Evolutionary conservation across 192 early-diverging fungal species (phyloP).

Genomic region (Backusella morwellensis): DNA sequence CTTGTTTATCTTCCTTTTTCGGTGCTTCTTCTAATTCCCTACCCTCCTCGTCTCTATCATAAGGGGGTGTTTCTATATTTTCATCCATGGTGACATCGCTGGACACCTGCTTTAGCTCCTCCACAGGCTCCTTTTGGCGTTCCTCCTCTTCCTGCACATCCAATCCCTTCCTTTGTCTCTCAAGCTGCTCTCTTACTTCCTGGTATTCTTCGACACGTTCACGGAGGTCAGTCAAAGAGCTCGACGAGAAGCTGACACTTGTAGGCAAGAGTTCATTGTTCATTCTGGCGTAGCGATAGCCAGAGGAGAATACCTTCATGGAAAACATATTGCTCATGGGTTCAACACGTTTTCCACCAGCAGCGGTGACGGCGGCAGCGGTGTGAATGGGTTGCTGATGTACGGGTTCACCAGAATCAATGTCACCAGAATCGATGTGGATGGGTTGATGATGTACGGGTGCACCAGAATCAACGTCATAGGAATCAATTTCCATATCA

Average conservation of each 20-base stretch:
- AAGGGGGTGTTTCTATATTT: background rate
- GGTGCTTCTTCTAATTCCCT: background rate
- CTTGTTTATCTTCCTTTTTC: background rate
- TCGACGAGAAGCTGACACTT: background rate
- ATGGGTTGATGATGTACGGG: slow-evolving; percentile 14
- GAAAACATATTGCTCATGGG: slow-evolving; percentile 32
- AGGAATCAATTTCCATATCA: background rate
- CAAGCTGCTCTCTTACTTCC: background rate
- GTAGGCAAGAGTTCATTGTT: slow-evolving; percentile 7
- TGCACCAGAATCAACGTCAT: background rate
- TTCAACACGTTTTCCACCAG: slow-evolving; percentile 24
- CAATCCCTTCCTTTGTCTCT: background rate
- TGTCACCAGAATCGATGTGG: slow-evolving; percentile 14
- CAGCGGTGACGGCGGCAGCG: slow-evolving; percentile 34
- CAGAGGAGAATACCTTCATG: slow-evolving; percentile 24
- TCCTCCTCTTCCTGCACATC: background rate
- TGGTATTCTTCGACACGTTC: slow-evolving; percentile 8
- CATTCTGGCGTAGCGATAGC: background rate
- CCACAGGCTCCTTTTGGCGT: background rate
- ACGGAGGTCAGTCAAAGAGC: slow-evolving; percentile 7
- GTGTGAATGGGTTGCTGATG: slow-evolving; percentile 24
- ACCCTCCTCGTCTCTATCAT: background rate
- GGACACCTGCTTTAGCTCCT: background rate
- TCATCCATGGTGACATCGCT: background rate
- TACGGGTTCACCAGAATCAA: background rate